Evolutionary conservation across 2,329 filamentous ascomycete species (phyloP).

Genomic region (Zasmidium citrigriseum): DNA sequence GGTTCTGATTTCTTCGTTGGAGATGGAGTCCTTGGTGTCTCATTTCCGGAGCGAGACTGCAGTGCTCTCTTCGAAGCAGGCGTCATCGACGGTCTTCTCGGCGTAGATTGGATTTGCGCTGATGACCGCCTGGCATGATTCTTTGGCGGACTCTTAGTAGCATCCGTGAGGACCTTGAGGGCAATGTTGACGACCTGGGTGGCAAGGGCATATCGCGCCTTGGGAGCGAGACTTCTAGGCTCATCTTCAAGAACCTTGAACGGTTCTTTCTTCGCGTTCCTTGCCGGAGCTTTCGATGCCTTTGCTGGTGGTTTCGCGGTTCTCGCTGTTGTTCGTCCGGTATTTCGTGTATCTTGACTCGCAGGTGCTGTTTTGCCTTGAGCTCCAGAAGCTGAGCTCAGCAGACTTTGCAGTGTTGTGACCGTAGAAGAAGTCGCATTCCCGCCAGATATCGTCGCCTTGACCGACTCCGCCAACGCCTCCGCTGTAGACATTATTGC

Average conservation of each 20-base stretch:
- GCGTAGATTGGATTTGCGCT: neutral
- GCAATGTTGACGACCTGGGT: slow-evolving; percentile 72
- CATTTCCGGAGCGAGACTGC: slow-evolving; percentile 48
- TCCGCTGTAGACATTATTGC: slow-evolving; percentile 18
- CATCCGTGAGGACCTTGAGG: slow-evolving; percentile 69
- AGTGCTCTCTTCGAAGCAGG: slow-evolving; percentile 26
- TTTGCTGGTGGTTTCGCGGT: no score
- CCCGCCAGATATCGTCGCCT: slow-evolving; percentile 18
- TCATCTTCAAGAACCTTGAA: slow-evolving; percentile 41
- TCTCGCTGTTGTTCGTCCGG: slow-evolving; percentile 8
- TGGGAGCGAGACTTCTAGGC: slow-evolving; percentile 47
- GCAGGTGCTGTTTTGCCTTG: slow-evolving; percentile 8
- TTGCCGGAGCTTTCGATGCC: no score
- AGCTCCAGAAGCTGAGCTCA: slow-evolving; percentile 14
- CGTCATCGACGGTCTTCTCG: neutral
- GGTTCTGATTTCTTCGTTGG: slow-evolving; percentile 9
- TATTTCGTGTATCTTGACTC: slow-evolving; percentile 1
- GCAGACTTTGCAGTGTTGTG: slow-evolving; percentile 28
- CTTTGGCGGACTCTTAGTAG: slow-evolving; percentile 52
- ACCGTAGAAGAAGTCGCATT: slow-evolving; percentile 26
- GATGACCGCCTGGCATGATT: neutral
- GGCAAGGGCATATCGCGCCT: slow-evolving; percentile 67
- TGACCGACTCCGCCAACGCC: slow-evolving; percentile 19
- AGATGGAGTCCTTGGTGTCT: slow-evolving; percentile 57
- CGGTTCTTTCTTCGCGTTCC: slow-evolving; percentile 27